A percentile compares a stretch with the other conserved stretches of the same genome.
phyloP scores from a whole-genome alignment of 2,329 filamentous ascomycete species.

The Hirsutella rhossiliensis region DNA sequence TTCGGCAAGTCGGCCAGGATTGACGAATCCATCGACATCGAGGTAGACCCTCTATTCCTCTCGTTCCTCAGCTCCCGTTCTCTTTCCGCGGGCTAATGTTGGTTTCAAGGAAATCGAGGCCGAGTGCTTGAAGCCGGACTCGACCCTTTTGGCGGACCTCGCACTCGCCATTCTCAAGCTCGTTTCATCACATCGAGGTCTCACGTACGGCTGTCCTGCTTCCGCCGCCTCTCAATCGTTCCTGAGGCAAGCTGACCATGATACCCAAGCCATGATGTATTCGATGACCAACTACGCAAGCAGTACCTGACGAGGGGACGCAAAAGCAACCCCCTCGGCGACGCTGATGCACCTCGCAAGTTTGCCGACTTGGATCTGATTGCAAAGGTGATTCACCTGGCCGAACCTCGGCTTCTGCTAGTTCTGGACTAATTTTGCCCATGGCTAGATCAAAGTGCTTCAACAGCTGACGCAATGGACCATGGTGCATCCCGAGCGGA shows the following conservation, averaged over 20 bases:
- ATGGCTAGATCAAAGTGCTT: constrained; percentile 53
- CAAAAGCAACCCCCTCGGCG: constrained; percentile 72
- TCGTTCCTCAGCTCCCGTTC: neutral
- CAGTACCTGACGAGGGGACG: constrained; percentile 80
- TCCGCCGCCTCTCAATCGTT: neutral
- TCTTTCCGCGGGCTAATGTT: no score
- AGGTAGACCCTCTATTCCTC: constrained; percentile 44
- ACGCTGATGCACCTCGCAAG: constrained; percentile 55
- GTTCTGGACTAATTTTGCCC: neutral
- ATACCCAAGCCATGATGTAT: constrained; percentile 58
- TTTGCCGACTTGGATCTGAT: constrained; percentile 77
- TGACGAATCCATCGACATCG: constrained; percentile 76
- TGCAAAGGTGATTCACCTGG: constrained; percentile 46
- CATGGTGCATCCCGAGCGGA: constrained; percentile 73
- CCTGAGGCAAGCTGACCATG: constrained; percentile 3
- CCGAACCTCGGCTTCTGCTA: neutral
- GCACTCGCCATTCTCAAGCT: constrained; percentile 82
- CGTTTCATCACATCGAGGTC: constrained; percentile 82
- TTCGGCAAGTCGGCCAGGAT: constrained; percentile 88
- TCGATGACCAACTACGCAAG: constrained; percentile 85
- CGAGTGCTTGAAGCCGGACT: constrained; percentile 74
- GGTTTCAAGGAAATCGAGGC: constrained; percentile 66
- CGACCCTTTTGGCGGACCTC: constrained; percentile 64
- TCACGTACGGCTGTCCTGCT: constrained; percentile 54
- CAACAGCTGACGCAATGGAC: constrained; percentile 87